Base-by-base conservation (phyloP, 192 early-diverging fungal species). In the Entrophospora sp. region DNA sequence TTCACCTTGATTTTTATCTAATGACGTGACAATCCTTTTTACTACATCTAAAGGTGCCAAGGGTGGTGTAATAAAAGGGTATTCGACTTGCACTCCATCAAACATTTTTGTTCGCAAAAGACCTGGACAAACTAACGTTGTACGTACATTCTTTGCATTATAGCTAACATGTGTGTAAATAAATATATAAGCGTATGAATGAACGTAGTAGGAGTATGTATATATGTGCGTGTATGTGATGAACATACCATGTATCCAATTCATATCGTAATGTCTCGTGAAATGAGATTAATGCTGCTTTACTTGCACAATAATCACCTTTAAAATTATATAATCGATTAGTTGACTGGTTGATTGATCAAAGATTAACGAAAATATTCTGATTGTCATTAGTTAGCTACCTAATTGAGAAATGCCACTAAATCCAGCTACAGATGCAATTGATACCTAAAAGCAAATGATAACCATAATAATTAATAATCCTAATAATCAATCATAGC, bases 211-310 rank as follows among this genome's bases (percentile, higher is more conserved):
- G n/a, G n/a, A n/a, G n/a, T n/a, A n/a, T n/a, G n/a, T n/a, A n/a
- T n/a, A n/a, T n/a, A n/a, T n/a, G n/a, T n/a, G n/a, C n/a, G n/a
- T n/a, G n/a, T n/a, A n/a, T n/a, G n/a, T n/a, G n/a, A n/a, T n/a
- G n/a, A n/a, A n/a, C n/a, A n/a, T 66, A 66, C 49, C 48, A 49
- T 8, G n/a, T 30, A 35, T 66, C 18, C 46, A 90, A 77, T 70
- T 94, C 92, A 66, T 86, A 85, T 44, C 86, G 85, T 25, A 94
- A 75, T 5, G 82, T 67, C 67, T 94, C 92, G 45, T 82, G 83
- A 45, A 91, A 86, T 6, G 83, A 75, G 52, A 78, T 80, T 12
- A 89, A 77, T 28, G 84, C 92, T 22, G 88, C 84, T 68, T 94
- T 94, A 49, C 87, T 82, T 14, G 90, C 86, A 56, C 85, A 83